Base-by-base conservation (phyloP, 257 asterid species). In the Fraxinus quadrangulata region DNA sequence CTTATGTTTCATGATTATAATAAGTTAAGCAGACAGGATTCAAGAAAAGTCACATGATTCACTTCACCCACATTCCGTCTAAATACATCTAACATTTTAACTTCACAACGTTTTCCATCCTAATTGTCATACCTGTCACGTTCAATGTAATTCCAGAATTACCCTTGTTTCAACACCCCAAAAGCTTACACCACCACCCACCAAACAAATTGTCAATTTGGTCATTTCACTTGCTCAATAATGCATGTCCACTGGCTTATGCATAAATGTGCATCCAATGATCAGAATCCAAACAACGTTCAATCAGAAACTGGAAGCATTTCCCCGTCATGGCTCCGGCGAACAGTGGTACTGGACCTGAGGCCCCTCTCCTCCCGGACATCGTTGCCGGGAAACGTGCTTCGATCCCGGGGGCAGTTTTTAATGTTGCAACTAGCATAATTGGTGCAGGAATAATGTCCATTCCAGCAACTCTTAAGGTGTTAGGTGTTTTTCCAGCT, bases 371-470 rank as follows among this genome's bases (percentile, higher is more conserved):
- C 21, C 90, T 95, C 10, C 86, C 90, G 12, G 77, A 77, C 33
- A 79, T 34, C 56, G 84, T 69, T 2, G 49, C 3, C 30, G 75
- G 33, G 34, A 86, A 77, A 6, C 73, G 72, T 0, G 77, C 89
- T n/a, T 83, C 93, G 21, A 71, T 89, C n/a, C 77, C 90, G 0
- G 94, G 98, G 39, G 97, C 98, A 7, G 97, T 95, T 13, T 95
- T 93, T 81, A 95, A 95, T 70, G 97, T 95, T 42, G 81, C 98
- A 49, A 95, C 98, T 34, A 92, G 96, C 87, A 95, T 95, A 37
- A 92, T 95, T 13, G 99, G 99, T 6, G 97, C 98, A 0, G 99
- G 98, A 49, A 95, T 95, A 47, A 95, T 95, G 99, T 95, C 99
- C 2, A 88, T 95, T 6, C 99, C 99, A 23, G 99, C 99, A 0